These are phyloP conservation scores for Baorangia bicolor DNA, from an alignment of 768 basidiomycete genomes.

Conservation along the genomic window DNA sequence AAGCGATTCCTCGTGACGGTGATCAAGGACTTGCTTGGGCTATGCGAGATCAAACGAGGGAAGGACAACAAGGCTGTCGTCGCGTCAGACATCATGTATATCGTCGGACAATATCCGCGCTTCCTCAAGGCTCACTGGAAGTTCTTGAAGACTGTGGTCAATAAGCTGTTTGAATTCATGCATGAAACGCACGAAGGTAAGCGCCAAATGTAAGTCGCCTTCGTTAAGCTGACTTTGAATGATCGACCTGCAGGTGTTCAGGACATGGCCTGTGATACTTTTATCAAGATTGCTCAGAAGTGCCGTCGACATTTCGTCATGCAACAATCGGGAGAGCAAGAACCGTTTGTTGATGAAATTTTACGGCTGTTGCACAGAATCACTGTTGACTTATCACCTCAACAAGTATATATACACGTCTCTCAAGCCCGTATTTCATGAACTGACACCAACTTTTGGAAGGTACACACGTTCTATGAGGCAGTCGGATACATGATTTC, in stretches of 20 bases:
- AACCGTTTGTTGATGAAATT: slow-evolving; percentile 98
- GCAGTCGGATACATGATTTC: slow-evolving; percentile 99
- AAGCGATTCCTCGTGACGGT: slow-evolving; percentile 98
- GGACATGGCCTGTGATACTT: slow-evolving; percentile 99
- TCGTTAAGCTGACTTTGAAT: slow-evolving; percentile 4
- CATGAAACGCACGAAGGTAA: slow-evolving; percentile 97
- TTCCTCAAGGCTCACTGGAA: slow-evolving; percentile 99
- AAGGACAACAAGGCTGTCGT: slow-evolving; percentile 99
- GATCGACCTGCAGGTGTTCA: slow-evolving; percentile 71
- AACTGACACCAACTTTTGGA: slow-evolving; percentile 12
- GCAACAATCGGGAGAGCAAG: slow-evolving; percentile 95
- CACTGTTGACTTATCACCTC: slow-evolving; percentile 90
- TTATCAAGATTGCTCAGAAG: slow-evolving; percentile 99
- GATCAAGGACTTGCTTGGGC: slow-evolving; percentile 96
- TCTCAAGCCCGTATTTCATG: background rate
- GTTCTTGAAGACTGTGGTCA: slow-evolving; percentile 99
- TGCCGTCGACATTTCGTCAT: slow-evolving; percentile 97
- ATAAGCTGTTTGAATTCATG: slow-evolving; percentile 99
- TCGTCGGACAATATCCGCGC: slow-evolving; percentile 98
- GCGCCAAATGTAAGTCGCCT: background rate
- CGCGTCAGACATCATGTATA: slow-evolving; percentile 96
- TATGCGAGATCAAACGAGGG: slow-evolving; percentile 97
- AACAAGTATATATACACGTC: slow-evolving; percentile 48
- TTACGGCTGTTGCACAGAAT: slow-evolving; percentile 88
- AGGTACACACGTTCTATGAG: slow-evolving; percentile 97